Base-by-base conservation (phyloP, 2,329 filamentous ascomycete genomes). In the Talaromyces amestolkiae region DNA sequence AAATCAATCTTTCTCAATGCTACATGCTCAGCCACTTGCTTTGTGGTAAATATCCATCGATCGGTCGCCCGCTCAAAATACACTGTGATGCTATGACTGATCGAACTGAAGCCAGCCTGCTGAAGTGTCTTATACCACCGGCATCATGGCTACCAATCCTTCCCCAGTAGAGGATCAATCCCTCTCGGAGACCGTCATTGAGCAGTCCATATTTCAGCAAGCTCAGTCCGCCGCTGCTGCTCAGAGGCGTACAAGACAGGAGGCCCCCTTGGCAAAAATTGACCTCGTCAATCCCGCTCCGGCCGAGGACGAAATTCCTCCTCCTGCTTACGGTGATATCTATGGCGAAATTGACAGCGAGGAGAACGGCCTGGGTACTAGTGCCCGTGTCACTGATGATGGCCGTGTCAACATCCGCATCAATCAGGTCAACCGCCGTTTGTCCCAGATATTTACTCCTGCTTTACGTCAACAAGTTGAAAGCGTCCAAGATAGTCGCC, bases 341-440 rank as follows among this genome's bases (percentile, higher is more conserved):
- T 61, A 61, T 24, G 43, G 58, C 31, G 58, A 61, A 31, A 51
- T 61, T 31, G 7, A 9, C 13, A n/a, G 13, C 1, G 39, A 60
- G 13, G 22, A 60, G 22, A 60, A 61, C 31, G 58, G 43, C 6
- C 10, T 35, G 7, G 43, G 13, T 8, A 61, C 43, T 31, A 61
- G 43, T 37, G 58, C 58, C 31, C 13, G 27, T 51, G n/a, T 61
- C 43, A 61, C 58, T 7, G 58, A 49, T 17, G 58, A 61, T 27
- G 58, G 58, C 58, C 58, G 58, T 49, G 22, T 61, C 27, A 61
- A 61, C 58, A 61, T 61, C 31, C 58, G 58, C 58, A 61, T 61
- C 31, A 39, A n/a, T 22, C 43, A 61, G 5, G 2, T 61, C 8
- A 61, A 61, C n/a, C 58, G 58, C 33, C 58, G n/a, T 61, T n/a